A percentile compares a stretch with the other conserved stretches of the same genome.
Conservation (phyloP, 257 asterid genomes). For the Solanum virginianum region DNA sequence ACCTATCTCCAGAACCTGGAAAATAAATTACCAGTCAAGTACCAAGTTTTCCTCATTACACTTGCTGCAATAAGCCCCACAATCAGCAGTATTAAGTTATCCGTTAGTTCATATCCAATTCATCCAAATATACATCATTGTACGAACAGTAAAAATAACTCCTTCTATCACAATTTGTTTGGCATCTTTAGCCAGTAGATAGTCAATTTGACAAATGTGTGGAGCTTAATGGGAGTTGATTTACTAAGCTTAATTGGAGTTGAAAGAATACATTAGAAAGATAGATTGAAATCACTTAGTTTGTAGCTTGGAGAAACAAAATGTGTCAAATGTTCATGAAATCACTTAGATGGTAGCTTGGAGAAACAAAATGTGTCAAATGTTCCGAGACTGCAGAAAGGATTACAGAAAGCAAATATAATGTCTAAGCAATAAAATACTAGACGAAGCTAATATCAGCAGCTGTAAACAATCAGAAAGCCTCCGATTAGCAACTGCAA, state of each 20-base stretch:
- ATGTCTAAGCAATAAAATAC: not conserved
- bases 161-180: not conserved
- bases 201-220: not conserved
- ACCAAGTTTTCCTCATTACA: not conserved
- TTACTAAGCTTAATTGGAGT: not conserved
- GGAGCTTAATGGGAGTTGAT: not conserved
- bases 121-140: not conserved
- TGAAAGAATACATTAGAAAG: not conserved
- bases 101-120: not conserved
- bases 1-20: not conserved
- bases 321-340: not conserved
- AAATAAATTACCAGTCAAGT: not conserved
- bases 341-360: not conserved
- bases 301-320: not conserved
- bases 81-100: not conserved
- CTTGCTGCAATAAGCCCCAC: not conserved
- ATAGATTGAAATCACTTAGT: not conserved
- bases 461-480: not conserved
- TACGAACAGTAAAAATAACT: not conserved
- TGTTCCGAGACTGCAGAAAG: not conserved
- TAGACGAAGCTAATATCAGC: not conserved
- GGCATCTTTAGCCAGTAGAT: not conserved
- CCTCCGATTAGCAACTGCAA: not conserved
- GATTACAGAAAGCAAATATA: not conserved
- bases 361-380: not conserved